Base-by-base conservation (phyloP, 2,329 filamentous ascomycete genomes). In the Diplodia mutila region DNA sequence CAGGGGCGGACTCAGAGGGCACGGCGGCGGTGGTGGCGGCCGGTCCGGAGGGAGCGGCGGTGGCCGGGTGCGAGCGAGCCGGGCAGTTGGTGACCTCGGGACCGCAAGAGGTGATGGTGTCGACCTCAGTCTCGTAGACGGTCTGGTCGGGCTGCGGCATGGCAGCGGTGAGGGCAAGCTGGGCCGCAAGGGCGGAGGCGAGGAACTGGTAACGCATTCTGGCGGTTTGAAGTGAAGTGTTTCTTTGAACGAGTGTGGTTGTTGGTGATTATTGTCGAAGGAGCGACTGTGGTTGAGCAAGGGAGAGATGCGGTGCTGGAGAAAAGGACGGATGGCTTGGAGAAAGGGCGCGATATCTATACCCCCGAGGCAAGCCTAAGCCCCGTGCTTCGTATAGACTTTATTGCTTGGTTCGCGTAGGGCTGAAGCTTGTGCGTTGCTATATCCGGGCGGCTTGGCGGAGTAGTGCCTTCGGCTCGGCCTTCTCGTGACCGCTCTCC, bases 51-150 rank as follows among this genome's bases (percentile, higher is more conserved):
- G 52, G 29, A 39, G 48, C 39, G 49, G 27, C 34, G n/a, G 57
- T 64, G 66, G 61, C 27, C 49, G 59, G 59, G 59, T 51, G 61
- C 67, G 49, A 34, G 46, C 63, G 55, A 55, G 66, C 68, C 53
- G 70, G 69, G 70, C 68, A 71, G 68, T 68, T 67, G 65, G 69
- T 69, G 66, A 70, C 65, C 46, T 66, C 61, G 48, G 55, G 64
- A 49, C 59, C 61, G 67, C 66, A 65, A 29, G 67, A 67, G 67
- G 67, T 61, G 61, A 69, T 65, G 65, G 66, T 61, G 49, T 67
- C 42, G 21, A 46, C 27, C 39, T 68, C 39, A 29, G 69, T 66
- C 39, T 53, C 16, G 67, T 65, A 65, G 61, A 68, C 61, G 67
- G 67, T 65, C 67, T 68, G 29, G 57, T 48, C 27, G 39, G 29